Percentiles rank a stretch among this genome's conserved stretches.
Conservation (phyloP, 2,329 filamentous ascomycete species). For the Colletotrichum noveboracense region DNA sequence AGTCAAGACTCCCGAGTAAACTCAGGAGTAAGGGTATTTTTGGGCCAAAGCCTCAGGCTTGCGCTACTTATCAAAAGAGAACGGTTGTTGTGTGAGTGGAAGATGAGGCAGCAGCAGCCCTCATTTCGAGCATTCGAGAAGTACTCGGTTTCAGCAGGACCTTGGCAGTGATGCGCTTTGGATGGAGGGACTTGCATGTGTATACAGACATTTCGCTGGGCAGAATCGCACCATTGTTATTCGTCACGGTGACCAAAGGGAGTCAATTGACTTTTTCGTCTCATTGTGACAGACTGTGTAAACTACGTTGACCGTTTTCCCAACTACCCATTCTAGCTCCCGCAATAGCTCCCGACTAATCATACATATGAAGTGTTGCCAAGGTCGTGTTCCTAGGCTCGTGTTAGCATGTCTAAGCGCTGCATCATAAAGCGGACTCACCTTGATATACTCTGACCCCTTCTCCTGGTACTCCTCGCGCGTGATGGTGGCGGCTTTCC, state of each 20-base stretch:
- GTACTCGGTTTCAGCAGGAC: background rate
- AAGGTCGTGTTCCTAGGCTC: slow-evolving; percentile 65
- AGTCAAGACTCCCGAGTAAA: background rate
- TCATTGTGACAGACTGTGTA: background rate
- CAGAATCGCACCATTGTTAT: background rate
- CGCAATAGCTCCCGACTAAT: slow-evolving; percentile 18
- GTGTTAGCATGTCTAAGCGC: background rate
- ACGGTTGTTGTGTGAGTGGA: background rate
- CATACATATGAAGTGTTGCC: slow-evolving; percentile 63
- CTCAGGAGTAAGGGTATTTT: too few species aligned
- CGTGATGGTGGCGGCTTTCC: slow-evolving; percentile 71
- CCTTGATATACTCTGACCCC: slow-evolving; percentile 93
- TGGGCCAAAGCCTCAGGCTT: background rate
- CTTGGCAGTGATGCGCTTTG: background rate
- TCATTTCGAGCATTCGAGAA: background rate
- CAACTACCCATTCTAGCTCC: background rate
- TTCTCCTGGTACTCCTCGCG: slow-evolving; percentile 90
- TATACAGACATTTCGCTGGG: background rate
- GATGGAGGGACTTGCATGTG: background rate
- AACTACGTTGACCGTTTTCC: background rate
- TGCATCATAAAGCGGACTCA: slow-evolving; percentile 34
- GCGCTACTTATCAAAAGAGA: slow-evolving; percentile 12
- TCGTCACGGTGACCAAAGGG: background rate
- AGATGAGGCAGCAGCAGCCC: background rate
- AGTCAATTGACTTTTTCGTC: background rate